Evolutionary conservation across 805 yeast genomes (phyloP).

Genomic region (Kazachstania psychrophila): DNA sequence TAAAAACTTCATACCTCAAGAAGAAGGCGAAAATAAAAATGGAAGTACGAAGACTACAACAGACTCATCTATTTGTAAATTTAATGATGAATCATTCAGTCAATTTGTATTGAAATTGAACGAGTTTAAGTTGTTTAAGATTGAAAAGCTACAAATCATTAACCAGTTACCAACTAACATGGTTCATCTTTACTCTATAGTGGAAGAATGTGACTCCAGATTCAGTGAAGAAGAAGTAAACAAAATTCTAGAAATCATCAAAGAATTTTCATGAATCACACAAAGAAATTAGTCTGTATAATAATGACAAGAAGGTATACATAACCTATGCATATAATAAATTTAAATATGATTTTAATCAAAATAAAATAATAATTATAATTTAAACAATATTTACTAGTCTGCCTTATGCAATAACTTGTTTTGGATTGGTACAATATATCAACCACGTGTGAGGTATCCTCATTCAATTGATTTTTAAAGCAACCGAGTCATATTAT

Average conservation of each 20-base stretch:
- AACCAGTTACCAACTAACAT: slow-evolving; percentile 71
- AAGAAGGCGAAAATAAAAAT: slow-evolving; percentile 12
- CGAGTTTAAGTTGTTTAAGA: slow-evolving; percentile 55
- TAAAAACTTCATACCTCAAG: slow-evolving; percentile 15
- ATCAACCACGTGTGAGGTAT: too few relatives aligned
- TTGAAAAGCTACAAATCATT: slow-evolving; percentile 75
- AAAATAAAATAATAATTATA: not conserved
- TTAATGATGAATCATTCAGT: slow-evolving; percentile 26
- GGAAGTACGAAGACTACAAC: slow-evolving; percentile 4
- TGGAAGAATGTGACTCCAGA: slow-evolving; percentile 89
- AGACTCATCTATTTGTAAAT: slow-evolving; percentile 20
- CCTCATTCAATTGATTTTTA: too few relatives aligned
- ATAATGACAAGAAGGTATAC: too few relatives aligned
- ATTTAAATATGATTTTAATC: not conserved
- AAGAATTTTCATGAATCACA: slow-evolving; percentile 33
- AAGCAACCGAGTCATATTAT: too few relatives aligned
- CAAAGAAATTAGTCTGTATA: too few relatives aligned
- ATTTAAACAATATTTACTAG: too few relatives aligned
- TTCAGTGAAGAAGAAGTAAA: slow-evolving; percentile 60
- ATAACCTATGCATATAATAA: too few relatives aligned
- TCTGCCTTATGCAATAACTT: too few relatives aligned
- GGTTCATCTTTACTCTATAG: slow-evolving; percentile 68
- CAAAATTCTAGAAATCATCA: slow-evolving; percentile 46
- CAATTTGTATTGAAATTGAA: slow-evolving; percentile 25
- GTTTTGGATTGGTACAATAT: too few relatives aligned